Evolutionary conservation across 2,329 filamentous ascomycete species (phyloP).

Genomic region (Phaeosphaeria sp.): DNA sequence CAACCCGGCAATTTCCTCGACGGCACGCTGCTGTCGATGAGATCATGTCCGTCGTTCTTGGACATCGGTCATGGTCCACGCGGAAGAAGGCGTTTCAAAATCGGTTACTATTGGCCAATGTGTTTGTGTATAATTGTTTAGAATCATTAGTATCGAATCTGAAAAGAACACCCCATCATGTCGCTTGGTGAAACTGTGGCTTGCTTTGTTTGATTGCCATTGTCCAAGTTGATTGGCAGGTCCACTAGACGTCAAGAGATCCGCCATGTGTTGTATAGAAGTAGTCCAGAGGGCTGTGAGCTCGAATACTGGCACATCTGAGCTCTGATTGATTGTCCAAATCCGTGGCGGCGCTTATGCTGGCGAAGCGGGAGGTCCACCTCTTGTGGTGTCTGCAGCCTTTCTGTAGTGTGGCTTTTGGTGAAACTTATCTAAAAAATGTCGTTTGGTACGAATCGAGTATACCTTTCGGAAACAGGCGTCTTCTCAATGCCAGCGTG

Average conservation of each 20-base stretch:
- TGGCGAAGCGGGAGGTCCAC: neutral
- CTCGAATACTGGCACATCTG: neutral
- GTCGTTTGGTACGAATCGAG: no score
- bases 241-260: neutral
- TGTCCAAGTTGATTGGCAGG: neutral
- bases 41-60: conserved; percentile 22
- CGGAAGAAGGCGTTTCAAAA: conserved; percentile 18
- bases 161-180: conserved; percentile 11
- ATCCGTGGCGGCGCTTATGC: neutral
- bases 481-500: no score
- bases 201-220: neutral
- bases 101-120: conserved; percentile 23
- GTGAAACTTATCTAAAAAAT: neutral
- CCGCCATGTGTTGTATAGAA: neutral
- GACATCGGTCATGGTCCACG: conserved; percentile 24
- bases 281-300: neutral
- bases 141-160: conserved; percentile 18
- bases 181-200: neutral
- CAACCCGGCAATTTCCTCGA: conserved; percentile 17
- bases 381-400: neutral
- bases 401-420: neutral
- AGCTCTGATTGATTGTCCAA: neutral
- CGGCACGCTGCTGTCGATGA: conserved; percentile 22
- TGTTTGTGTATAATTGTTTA: conserved; percentile 38
- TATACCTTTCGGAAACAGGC: no score